Evolutionary conservation across 805 yeast species (phyloP), one percentile per base, ranked within the genome.

Genomic region (Suhomyces sp.): DNA sequence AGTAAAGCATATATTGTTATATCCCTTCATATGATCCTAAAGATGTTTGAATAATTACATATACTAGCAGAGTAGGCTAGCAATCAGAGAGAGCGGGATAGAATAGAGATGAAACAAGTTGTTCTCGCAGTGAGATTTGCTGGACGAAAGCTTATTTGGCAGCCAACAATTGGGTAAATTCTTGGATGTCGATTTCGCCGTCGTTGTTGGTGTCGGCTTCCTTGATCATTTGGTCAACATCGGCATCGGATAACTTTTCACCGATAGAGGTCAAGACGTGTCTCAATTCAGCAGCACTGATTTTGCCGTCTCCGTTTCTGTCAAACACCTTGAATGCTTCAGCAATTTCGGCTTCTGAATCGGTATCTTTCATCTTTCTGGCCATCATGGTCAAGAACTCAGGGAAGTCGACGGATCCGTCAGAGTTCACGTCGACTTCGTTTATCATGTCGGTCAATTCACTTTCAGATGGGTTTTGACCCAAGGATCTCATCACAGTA

Each of bases 261-360:
- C 99, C 99, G 69, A 94, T 94, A 7, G 97, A 90, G 47, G 98
- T 94, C 73, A 94, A 85, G 46, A 94, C 98, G 70, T 93, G 97
- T 73, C 96, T 87, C 69, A 94, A 83, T 76, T 94, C 99, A 55
- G 97, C 94, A 59, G 97, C 96, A 54, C 96, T 87, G 70, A 94
- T 94, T 72, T 88, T 88, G 59, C 99, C 99, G 70, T 94, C 97
- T 55, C 97, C 97, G 70, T 94, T 88, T 71, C 86, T 82, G 77
- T 94, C 99, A 68, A 94, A 94, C 40, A 94, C 99, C 76, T 92
- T 93, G 82, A 94, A 94, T 12, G 99, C 99, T 75, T 94, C 99
- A 58, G 93, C 83, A 60, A 94, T 85, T 73, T 94, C 99, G 63
- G 96, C 98, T 74, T 94, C 98, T 36, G 94, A 87, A 71, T 94